Conservation (phyloP, 2,329 filamentous ascomycete species). For the Aquanectria penicillioides region DNA sequence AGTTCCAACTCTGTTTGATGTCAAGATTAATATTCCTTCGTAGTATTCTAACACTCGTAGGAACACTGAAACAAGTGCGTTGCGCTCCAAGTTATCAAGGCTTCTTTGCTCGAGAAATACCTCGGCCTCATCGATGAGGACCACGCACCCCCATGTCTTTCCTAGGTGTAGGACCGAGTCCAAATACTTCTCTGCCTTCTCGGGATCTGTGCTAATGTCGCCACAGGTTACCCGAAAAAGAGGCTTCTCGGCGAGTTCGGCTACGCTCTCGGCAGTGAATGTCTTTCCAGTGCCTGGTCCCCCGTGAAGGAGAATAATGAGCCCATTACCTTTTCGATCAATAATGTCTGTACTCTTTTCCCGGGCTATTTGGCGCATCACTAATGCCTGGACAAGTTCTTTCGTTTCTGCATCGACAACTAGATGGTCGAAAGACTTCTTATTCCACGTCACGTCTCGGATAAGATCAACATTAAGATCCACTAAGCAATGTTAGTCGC, state of each 20-base stretch:
- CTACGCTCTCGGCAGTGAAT: conserved; percentile 16
- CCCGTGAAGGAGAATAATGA: conserved; percentile 7
- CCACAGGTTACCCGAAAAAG: conserved; percentile 19
- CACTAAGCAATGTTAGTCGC: neutral
- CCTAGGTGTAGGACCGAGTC: conserved; percentile 18
- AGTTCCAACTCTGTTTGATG: conserved; percentile 47
- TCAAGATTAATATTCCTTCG: conserved; percentile 49
- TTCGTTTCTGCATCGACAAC: conserved; percentile 19
- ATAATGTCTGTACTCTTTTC: conserved; percentile 8
- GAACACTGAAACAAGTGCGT: conserved; percentile 44
- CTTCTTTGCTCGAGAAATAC: conserved; percentile 37
- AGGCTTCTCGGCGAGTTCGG: conserved; percentile 18
- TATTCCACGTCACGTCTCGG: conserved; percentile 24
- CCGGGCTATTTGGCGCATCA: neutral
- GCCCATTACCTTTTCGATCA: conserved; percentile 1
- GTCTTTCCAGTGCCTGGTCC: conserved; percentile 23
- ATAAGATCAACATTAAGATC: conserved; percentile 23
- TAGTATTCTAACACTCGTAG: conserved; percentile 49
- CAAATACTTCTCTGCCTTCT: conserved; percentile 23
- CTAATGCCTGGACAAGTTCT: neutral
- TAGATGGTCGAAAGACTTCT: conserved; percentile 19
- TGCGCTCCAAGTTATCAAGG: conserved; percentile 35
- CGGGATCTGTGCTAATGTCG: conserved; percentile 26
- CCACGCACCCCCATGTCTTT: conserved; percentile 30
- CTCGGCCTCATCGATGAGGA: conserved; percentile 34